These are phyloP conservation scores for Clausena lansium DNA, from an alignment of 345 rosid genomes.

Conservation along the genomic window DNA sequence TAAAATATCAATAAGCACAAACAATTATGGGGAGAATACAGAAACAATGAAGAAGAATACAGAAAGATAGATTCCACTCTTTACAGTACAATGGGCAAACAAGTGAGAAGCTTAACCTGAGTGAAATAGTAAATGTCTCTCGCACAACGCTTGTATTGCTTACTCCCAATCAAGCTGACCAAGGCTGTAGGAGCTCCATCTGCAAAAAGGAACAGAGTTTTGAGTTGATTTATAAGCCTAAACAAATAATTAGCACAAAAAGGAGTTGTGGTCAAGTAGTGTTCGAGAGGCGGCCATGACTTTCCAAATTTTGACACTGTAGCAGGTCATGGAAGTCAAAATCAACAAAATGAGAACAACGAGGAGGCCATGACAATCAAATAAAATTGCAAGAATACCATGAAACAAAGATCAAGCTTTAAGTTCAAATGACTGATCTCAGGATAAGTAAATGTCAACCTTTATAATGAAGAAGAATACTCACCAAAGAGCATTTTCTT, in stretches of 20 bases:
- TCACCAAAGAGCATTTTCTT: constrained; percentile 83
- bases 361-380: background rate
- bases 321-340: background rate
- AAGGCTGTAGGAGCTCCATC: constrained; percentile 90
- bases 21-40: background rate
- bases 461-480: constrained; percentile 20
- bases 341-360: background rate
- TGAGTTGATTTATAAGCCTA: background rate
- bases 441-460: background rate
- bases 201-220: constrained; percentile 27
- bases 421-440: background rate
- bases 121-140: constrained; percentile 92
- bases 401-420: background rate
- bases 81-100: background rate
- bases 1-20: background rate
- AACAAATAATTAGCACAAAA: background rate
- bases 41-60: background rate
- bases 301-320: background rate
- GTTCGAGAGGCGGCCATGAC: background rate
- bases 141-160: constrained; percentile 91
- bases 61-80: background rate
- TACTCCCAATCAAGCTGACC: constrained; percentile 86
- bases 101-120: constrained; percentile 50
- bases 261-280: background rate
- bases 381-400: constrained; percentile 11